These are phyloP conservation scores for Debaryomyces nepalensis DNA, from an alignment of 1,139 yeast genomes.

Conservation along the genomic window DNA sequence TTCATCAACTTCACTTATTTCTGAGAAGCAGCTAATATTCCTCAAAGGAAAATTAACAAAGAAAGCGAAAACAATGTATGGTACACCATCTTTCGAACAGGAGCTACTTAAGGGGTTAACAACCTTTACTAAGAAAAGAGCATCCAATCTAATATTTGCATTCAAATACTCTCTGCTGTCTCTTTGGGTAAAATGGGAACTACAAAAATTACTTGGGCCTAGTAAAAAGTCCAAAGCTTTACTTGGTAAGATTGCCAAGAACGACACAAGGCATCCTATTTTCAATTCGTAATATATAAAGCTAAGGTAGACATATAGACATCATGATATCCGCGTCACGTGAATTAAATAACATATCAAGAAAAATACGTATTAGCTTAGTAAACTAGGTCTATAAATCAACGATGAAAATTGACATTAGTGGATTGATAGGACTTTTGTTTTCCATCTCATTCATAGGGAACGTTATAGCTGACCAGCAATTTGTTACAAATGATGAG, in stretches of 20 bases:
- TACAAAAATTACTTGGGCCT: conserved; percentile 33
- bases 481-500: conserved; percentile 21
- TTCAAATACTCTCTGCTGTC: conserved; percentile 30
- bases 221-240: conserved; percentile 20
- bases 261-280: not conserved
- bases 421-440: conserved; percentile 6
- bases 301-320: no score
- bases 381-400: not conserved
- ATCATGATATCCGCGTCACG: no score
- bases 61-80: conserved; percentile 24
- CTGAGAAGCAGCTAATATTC: conserved; percentile 25
- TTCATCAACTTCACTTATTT: conserved; percentile 7
- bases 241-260: conserved; percentile 2
- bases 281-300: not conserved
- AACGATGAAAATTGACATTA: conserved; percentile 3
- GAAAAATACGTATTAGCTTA: not conserved
- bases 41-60: conserved; percentile 21
- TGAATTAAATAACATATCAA: no score
- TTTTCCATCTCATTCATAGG: conserved; percentile 2
- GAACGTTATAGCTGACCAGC: conserved; percentile 16
- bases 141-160: conserved; percentile 53
- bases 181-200: conserved; percentile 37
- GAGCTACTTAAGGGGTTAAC: conserved; percentile 27
- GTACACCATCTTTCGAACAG: conserved; percentile 20
- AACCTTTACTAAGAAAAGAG: conserved; percentile 37